Conservation (phyloP, 2,329 filamentous ascomycete species). For the Aureobasidium lini region DNA sequence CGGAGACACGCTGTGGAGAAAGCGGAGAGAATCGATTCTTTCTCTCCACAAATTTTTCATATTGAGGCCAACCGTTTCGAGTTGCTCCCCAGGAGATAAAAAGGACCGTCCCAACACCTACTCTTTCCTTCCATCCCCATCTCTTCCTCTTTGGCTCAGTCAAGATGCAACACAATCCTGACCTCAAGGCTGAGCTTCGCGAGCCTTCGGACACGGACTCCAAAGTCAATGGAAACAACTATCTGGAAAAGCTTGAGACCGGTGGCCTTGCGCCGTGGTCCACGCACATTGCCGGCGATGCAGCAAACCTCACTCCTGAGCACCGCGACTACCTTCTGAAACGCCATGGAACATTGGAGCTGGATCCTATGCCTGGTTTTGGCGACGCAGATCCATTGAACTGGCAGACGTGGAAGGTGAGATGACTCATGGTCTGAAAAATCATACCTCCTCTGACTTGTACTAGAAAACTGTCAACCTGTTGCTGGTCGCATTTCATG, state of each 20-base stretch:
- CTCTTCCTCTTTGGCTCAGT: not conserved
- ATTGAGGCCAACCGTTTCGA: slow-evolving; percentile 13
- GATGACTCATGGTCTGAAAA: not conserved
- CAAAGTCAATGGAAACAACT: not conserved
- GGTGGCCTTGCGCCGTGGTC: slow-evolving; percentile 3
- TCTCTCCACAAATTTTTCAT: slow-evolving; percentile 8
- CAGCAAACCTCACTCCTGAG: slow-evolving; percentile 33
- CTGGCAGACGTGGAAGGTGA: slow-evolving; percentile 43
- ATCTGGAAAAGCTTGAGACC: slow-evolving; percentile 3
- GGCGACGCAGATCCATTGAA: slow-evolving; percentile 49
- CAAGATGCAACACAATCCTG: not conserved
- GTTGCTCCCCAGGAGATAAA: slow-evolving; percentile 6
- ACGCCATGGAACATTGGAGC: slow-evolving; percentile 47
- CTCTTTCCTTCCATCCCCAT: not conserved
- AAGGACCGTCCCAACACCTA: not conserved
- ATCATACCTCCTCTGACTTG: not conserved
- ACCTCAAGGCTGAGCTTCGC: not conserved
- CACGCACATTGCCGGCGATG: slow-evolving; percentile 15
- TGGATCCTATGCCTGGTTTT: slow-evolving; percentile 46
- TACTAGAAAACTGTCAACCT: slow-evolving; percentile 45
- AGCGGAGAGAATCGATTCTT: slow-evolving; percentile 6
- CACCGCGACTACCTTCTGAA: slow-evolving; percentile 45
- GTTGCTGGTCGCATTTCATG: slow-evolving; percentile 41
- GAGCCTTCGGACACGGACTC: not conserved
- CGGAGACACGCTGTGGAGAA: slow-evolving; percentile 4